Evolutionary conservation across 2,329 filamentous ascomycete species (phyloP), one percentile per base, ranked within the genome.

Genomic region (Aureobasidium uvarum): DNA sequence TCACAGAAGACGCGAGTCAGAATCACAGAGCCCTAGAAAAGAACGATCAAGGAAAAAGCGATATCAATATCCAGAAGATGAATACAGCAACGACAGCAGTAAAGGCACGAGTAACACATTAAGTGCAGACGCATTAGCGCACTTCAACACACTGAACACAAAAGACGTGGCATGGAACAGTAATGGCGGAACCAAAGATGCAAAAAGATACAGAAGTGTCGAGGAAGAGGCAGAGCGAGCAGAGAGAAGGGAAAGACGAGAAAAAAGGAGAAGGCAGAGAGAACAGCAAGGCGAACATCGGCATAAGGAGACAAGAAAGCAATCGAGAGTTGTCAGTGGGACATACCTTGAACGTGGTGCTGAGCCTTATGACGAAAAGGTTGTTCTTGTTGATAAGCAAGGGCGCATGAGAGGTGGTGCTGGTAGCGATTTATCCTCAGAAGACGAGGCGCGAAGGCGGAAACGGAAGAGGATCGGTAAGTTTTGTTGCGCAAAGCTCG

Each of bases 81-180:
- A 52, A 31, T 36, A 36, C 33, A 43, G 18, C 11, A 39, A 18
- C 1, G 39, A 63, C 25, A 41, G 48, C 14, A 58, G 65, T 36
- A 66, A 66, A 41, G 45, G 46, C 31, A 73, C 71, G 23, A 74
- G 70, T 59, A 76, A 76, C 28, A 71, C 76, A 45, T 74, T 82
- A 71, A 86, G 72, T 75, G 79, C 77, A 67, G 84, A 86, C 70
- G 86, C 88, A 5, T 76, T 93, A 56, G 87, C 87, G 14, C 85
- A 86, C 71, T 76, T 93, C 54, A 84, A 91, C 70, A 81, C 85
- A 3, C 11, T 62, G 8, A 70, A 68, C 48, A 59, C 64, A 7
- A 36, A 33, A 31, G 55, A 66, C 39, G 50, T 65, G 50, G 45
- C 54, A 3, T 67, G 66, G 63, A 64, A 52, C 25, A 55, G 39